Percentiles rank a stretch among this genome's conserved stretches.
phyloP scores from a whole-genome alignment of 345 rosid species.

The Bruguiera sexangula region DNA sequence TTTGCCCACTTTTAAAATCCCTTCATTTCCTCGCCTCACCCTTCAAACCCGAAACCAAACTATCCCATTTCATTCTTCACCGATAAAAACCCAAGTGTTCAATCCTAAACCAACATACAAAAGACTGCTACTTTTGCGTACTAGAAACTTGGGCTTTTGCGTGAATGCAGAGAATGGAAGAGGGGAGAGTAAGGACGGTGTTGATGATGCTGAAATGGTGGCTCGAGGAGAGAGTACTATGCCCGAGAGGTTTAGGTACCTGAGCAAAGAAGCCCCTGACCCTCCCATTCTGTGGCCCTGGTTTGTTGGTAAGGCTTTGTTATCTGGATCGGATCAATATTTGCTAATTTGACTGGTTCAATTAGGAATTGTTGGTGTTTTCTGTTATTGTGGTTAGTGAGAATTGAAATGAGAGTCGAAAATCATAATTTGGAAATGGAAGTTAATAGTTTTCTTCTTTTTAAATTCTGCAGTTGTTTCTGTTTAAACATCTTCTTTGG shows the following conservation, averaged over 20 bases:
- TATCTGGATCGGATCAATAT: background rate
- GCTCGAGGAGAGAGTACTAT: constrained; percentile 72
- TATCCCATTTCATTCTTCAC: constrained; percentile 1
- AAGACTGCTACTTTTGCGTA: constrained; percentile 18
- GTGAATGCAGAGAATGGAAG: constrained; percentile 36
- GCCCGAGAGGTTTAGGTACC: constrained; percentile 83
- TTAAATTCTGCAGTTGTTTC: too few species aligned
- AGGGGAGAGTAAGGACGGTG: constrained; percentile 20
- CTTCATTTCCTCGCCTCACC: constrained; percentile 14
- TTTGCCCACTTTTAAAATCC: constrained; percentile 13
- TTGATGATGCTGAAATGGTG: constrained; percentile 50
- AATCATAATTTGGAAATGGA: background rate
- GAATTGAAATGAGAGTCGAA: too few species aligned
- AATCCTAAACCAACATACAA: constrained; percentile 1
- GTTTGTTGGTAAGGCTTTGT: constrained; percentile 58
- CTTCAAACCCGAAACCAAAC: constrained; percentile 7
- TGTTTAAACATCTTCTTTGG: too few species aligned
- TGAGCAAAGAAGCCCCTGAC: constrained; percentile 78
- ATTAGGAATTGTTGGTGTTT: background rate
- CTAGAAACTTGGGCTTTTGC: constrained; percentile 22
- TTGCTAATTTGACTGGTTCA: background rate
- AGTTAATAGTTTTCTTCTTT: background rate
- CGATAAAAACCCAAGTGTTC: constrained; percentile 6
- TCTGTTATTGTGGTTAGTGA: background rate
- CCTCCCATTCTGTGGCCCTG: constrained; percentile 73